Evolutionary conservation across 805 yeast genomes (phyloP), one percentile per base, ranked within the genome.

Genomic region (Candida fluviatilis): DNA sequence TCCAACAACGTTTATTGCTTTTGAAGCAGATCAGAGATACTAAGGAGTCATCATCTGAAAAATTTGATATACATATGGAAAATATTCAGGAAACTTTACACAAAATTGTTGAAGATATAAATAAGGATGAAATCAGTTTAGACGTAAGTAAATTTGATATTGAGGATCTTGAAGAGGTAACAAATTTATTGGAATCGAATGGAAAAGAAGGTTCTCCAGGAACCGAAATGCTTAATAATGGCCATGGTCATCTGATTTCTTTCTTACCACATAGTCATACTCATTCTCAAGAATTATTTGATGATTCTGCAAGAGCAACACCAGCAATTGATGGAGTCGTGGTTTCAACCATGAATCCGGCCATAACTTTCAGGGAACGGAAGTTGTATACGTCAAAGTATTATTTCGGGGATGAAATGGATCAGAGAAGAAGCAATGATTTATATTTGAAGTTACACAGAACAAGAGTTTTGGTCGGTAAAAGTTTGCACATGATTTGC

Each of bases 321-420:
- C 75, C 76, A 18, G 54, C 60, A 7, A 60, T 79, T 1, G 75
- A 58, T 43, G 73, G 62, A 1, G 49, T 60, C n/a, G 58, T 63
- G 12, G 55, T 63, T 16, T 72, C 81, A 0, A 62, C 71, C 2
- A 68, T 77, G 67, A 77, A 73, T 42, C 75, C 83, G 4, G 69
- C 73, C 1, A 55, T 77, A 21, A 74, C 80, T 0, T 75, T 74
- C 41, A 73, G 84, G 49, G 82, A 79, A 45, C 57, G 76, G 30
- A 80, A 80, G 45, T 68, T 81, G 14, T 83, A 81, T 55, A 75
- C 80, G 4, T 75, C 80, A 29, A 76, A 76, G 39, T 84, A 84
- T 51, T 79, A 63, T 46, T 85, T 84, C 55, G 84, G 83, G 1
- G 71, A 68, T 29, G 71, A 72, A 18, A 62, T 67, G 10, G 69